Percentiles rank a stretch among this genome's conserved stretches.
phyloP scores from a whole-genome alignment of 441 rosid species.

The Eruca vesicaria region DNA sequence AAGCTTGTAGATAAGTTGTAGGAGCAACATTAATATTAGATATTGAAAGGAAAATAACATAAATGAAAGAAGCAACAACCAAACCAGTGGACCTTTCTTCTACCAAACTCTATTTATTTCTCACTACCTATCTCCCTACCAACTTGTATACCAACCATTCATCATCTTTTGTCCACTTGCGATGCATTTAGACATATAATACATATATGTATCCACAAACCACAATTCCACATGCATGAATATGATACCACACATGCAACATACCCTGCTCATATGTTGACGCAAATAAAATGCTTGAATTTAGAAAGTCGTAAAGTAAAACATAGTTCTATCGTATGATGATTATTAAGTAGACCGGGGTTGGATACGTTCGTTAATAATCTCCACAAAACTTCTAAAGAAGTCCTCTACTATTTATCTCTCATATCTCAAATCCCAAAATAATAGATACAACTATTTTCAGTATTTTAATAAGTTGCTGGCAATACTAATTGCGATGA shows the following conservation, averaged over 20 bases:
- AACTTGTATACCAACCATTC: constrained; percentile 40
- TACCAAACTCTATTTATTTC: constrained; percentile 40
- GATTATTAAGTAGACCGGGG: neutral
- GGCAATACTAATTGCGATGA: neutral
- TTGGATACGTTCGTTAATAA: neutral
- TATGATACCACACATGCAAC: neutral
- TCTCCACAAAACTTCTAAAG: neutral
- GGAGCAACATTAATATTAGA: constrained; percentile 12
- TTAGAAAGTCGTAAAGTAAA: neutral
- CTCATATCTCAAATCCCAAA: constrained; percentile 7
- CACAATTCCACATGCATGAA: constrained; percentile 12
- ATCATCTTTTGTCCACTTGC: constrained; percentile 32
- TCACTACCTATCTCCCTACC: constrained; percentile 38
- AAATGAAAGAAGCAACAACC: constrained; percentile 37
- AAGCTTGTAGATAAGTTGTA: constrained; percentile 18
- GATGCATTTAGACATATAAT: neutral
- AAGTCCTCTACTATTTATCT: neutral
- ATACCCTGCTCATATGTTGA: neutral
- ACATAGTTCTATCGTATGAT: neutral
- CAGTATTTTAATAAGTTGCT: neutral
- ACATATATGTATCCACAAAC: neutral
- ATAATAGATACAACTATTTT: neutral
- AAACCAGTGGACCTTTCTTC: constrained; percentile 37
- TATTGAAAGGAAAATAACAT: neutral
- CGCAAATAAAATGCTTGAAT: neutral